Evolutionary conservation across 257 asterid species (phyloP).

Genomic region (Pogostemon cablin): DNA sequence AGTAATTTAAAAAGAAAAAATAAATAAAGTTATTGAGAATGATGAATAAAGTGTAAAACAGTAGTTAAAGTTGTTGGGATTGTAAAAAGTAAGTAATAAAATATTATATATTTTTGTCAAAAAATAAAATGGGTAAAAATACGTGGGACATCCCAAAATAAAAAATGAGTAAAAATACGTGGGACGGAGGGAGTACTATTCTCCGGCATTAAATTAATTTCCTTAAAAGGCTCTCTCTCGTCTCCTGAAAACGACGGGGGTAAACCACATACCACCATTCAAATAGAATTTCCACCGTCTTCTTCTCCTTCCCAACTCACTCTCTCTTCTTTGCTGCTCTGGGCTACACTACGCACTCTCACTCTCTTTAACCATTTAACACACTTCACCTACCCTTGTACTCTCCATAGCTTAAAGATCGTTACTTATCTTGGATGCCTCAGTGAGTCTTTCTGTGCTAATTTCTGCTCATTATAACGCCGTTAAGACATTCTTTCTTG

Average conservation of each 20-base stretch:
- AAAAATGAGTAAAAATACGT: no score
- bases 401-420: slow-evolving; percentile 23
- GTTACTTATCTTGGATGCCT: background rate
- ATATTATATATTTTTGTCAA: no score
- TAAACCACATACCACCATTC: slow-evolving; percentile 5
- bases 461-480: background rate
- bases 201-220: slow-evolving; percentile 1
- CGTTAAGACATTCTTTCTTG: slow-evolving; percentile 13
- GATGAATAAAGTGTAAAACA: no score
- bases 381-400: background rate
- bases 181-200: no score
- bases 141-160: no score
- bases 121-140: no score
- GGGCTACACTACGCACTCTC: background rate
- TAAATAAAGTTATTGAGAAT: no score
- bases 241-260: slow-evolving; percentile 12
- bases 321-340: background rate
- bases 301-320: slow-evolving; percentile 19
- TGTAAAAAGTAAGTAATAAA: no score
- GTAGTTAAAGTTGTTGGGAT: no score
- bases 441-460: slow-evolving; percentile 31
- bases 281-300: slow-evolving; percentile 31
- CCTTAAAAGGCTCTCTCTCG: background rate
- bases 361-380: background rate
- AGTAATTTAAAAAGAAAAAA: no score